These are phyloP conservation scores for Pestalotiopsis sp. DNA, from an alignment of 2,329 filamentous ascomycete species.

Conservation along the genomic window DNA sequence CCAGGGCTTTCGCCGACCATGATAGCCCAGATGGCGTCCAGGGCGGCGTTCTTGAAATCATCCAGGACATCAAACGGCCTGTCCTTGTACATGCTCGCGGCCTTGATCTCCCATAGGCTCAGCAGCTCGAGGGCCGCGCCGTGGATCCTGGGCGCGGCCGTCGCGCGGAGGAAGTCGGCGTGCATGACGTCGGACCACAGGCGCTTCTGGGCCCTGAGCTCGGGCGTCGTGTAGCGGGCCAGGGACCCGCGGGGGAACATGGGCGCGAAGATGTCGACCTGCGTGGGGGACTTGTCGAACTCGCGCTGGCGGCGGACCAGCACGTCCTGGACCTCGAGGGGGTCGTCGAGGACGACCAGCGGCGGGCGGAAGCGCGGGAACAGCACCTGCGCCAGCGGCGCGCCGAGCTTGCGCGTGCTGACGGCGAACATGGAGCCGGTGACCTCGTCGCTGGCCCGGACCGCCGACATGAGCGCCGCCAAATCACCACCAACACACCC, in stretches of 20 bases:
- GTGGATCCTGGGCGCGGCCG: conserved; percentile 16
- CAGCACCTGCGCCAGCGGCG: conserved; percentile 17
- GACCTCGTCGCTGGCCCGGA: too few relatives aligned
- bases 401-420: conserved; percentile 3
- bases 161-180: conserved; percentile 19
- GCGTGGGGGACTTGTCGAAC: conserved; percentile 31
- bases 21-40: conserved; percentile 42
- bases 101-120: conserved; percentile 16
- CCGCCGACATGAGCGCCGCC: too few relatives aligned
- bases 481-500: too few relatives aligned
- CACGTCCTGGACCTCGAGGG: conserved; percentile 22
- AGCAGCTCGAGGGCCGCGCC: conserved; percentile 14
- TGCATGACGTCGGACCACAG: conserved; percentile 19
- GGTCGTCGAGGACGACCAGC: conserved; percentile 24
- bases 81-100: conserved; percentile 16
- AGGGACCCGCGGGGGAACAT: conserved; percentile 24
- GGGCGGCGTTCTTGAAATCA: conserved; percentile 36
- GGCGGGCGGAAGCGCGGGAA: conserved; percentile 21
- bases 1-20: conserved; percentile 36
- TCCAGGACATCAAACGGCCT: conserved; percentile 33
- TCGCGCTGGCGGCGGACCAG: conserved; percentile 22
- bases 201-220: conserved; percentile 17
- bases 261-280: conserved; percentile 23
- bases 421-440: too few relatives aligned
- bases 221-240: conserved; percentile 12